A percentile compares a stretch with the other conserved stretches of the same genome.
phyloP scores from a whole-genome alignment of 2,329 filamentous ascomycete genomes.

The Apiospora arundinis region DNA sequence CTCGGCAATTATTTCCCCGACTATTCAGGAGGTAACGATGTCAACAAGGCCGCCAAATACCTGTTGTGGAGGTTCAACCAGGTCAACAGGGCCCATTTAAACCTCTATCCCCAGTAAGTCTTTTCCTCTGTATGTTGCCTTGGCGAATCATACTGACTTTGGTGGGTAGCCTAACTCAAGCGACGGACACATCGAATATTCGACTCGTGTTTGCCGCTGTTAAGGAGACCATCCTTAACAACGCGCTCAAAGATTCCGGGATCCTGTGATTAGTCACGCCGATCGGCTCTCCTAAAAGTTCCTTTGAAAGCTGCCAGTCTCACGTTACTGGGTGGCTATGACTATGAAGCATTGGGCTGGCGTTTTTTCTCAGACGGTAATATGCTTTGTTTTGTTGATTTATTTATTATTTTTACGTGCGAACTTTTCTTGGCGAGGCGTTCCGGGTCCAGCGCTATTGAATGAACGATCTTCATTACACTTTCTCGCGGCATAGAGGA shows the following conservation, averaged over 20 bases:
- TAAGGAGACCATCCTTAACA: conserved; percentile 98
- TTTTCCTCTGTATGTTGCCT: conserved; percentile 31
- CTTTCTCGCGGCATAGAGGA: conserved; percentile 31
- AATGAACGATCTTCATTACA: conserved; percentile 32
- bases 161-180: conserved; percentile 83
- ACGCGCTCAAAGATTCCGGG: conserved; percentile 96
- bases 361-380: conserved; percentile 23
- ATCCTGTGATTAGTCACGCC: conserved; percentile 70
- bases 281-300: conserved; percentile 24
- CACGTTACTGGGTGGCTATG: not conserved
- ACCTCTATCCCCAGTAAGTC: conserved; percentile 94
- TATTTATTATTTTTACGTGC: not conserved
- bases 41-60: conserved; percentile 98
- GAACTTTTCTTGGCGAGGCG: conserved; percentile 37
- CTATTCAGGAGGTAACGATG: conserved; percentile 96
- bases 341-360: conserved; percentile 26
- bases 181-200: conserved; percentile 98
- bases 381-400: conserved; percentile 20
- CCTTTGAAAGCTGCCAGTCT: not conserved
- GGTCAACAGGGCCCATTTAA: conserved; percentile 94
- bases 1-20: conserved; percentile 96
- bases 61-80: conserved; percentile 98
- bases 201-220: conserved; percentile 97
- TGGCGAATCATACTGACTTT: conserved; percentile 30
- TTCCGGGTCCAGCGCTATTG: conserved; percentile 33